Base-by-base conservation (phyloP, 148 eudicot species). In the Cornus florida region DNA sequence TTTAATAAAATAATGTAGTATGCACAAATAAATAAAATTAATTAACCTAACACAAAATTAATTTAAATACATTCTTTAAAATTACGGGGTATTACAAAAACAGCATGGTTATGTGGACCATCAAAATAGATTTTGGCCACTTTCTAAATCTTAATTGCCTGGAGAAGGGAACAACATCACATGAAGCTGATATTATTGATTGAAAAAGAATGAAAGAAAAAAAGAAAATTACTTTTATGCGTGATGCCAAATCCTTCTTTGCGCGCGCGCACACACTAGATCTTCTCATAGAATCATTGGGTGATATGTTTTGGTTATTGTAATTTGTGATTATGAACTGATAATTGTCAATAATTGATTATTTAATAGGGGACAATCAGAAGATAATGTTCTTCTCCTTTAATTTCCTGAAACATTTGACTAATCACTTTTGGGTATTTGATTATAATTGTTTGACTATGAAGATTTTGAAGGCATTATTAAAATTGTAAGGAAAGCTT, bases 111-210 rank as follows among this genome's bases (percentile, higher is more conserved):
- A 39, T 46, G 78, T 69, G 79, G 82, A 22, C 70, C 78, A 70
- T 75, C 38, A 35, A 0, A 13, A 66, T 31, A 22, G 50, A 67
- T 65, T 39, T 67, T 71, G 79, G 56, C 73, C 72, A 33, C 73
- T n/a, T n/a, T n/a, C n/a, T n/a, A n/a, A 12, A 77, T 74, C 74
- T 38, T 14, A 32, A 71, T 71, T 75, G 72, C 77, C 68, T 46
- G 75, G 72, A 72, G 84, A 83, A 75, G 48, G 48, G 48, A 83
- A 82, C 82, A 76, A 78, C 88, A 81, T 72, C 84, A 50, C 79
- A 73, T 77, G 79, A 73, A 75, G 77, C 28, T 67, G 72, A 50
- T 48, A 24, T 75, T 13, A 43, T 64, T 75, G 57, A 43, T 7
- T 3, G 78, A 24, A 31, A 11, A 23, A 67, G 17, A 57, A 10